phyloP scores from a whole-genome alignment of 345 rosid genomes.

The Boechera divaricarpa region DNA sequence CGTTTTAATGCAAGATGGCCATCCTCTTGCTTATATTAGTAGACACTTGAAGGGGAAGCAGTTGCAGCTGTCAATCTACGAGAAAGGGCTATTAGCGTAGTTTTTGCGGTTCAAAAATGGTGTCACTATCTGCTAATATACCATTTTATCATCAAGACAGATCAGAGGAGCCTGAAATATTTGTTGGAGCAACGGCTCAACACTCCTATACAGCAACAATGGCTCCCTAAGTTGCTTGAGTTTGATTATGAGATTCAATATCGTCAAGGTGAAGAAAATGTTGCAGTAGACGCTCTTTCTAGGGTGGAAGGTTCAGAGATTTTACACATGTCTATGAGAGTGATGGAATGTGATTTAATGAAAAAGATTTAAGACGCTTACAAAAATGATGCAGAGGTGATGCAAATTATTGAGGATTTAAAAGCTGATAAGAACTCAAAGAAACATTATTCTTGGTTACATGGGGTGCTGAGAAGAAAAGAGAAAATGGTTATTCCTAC shows the following conservation, averaged over 20 bases:
- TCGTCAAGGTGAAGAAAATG: background rate
- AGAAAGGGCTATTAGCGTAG: background rate
- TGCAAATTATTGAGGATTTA: no score
- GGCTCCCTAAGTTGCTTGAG: background rate
- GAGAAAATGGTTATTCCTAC: no score
- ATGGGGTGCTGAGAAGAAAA: no score
- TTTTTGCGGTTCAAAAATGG: background rate
- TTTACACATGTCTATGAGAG: background rate
- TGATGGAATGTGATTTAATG: background rate
- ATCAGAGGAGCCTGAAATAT: background rate
- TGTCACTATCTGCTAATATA: background rate
- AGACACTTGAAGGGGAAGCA: background rate
- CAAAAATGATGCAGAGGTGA: no score
- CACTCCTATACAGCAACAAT: background rate
- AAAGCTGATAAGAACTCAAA: no score
- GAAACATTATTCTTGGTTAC: no score
- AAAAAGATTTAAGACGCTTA: background rate
- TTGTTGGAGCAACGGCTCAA: background rate
- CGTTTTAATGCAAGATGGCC: background rate
- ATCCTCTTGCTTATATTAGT: background rate
- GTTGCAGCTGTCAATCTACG: background rate
- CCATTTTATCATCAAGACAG: background rate
- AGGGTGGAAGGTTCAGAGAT: background rate
- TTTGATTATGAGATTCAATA: slow-evolving; percentile 1
- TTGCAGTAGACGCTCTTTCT: background rate